Conservation (phyloP, 306 rosid species). For the Cicer yamashitae region DNA sequence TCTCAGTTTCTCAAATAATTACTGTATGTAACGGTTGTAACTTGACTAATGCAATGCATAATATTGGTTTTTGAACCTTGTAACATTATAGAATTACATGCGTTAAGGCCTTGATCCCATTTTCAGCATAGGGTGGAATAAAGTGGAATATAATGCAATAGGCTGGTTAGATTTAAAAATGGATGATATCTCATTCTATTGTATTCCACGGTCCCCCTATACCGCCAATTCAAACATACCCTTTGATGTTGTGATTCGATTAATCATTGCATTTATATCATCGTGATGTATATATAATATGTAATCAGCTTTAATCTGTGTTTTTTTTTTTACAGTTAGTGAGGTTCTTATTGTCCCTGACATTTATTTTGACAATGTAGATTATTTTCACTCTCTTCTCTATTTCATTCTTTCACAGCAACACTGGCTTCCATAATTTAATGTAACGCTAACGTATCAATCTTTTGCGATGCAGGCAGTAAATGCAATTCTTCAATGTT, state of each 20-base stretch:
- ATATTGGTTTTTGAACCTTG: neutral
- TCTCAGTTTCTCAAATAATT: constrained; percentile 12
- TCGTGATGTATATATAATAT: neutral
- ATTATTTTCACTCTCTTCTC: constrained; percentile 23
- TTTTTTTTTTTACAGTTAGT: constrained; percentile 13
- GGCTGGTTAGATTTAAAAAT: no score
- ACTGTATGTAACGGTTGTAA: neutral
- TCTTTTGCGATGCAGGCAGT: constrained; percentile 74
- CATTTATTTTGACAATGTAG: neutral
- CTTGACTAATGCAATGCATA: neutral
- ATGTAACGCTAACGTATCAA: constrained; percentile 46
- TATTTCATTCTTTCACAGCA: constrained; percentile 31
- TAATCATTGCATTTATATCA: neutral
- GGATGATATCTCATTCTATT: no score
- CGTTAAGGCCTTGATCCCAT: neutral
- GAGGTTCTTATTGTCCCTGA: neutral
- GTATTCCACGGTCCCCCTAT: no score
- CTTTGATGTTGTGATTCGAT: neutral
- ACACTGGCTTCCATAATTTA: constrained; percentile 32
- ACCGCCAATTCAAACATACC: no score
- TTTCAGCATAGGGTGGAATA: neutral
- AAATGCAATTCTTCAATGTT: constrained; percentile 64
- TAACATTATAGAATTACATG: neutral
- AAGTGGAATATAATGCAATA: no score
- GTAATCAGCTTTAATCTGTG: neutral